phyloP scores from a whole-genome alignment of 306 rosid species.

The Abrus precatorius region DNA sequence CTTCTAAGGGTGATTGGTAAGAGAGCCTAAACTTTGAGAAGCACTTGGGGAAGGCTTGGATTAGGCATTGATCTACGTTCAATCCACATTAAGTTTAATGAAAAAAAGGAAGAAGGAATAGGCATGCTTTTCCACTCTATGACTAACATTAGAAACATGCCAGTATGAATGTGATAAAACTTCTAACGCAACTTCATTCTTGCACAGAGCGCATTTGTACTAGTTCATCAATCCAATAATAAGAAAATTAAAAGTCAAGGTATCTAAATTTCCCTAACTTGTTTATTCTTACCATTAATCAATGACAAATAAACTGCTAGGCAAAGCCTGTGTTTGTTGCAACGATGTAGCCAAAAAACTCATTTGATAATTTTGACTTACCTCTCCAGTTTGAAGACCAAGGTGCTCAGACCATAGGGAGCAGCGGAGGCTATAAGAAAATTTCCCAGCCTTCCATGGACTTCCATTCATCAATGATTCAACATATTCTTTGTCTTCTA shows the following conservation, averaged over 20 bases:
- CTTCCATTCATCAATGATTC: constrained; percentile 86
- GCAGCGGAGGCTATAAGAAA: constrained; percentile 84
- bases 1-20: no score
- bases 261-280: constrained; percentile 10
- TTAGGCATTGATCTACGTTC: not conserved
- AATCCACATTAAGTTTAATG: not conserved
- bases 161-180: not conserved
- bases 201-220: not conserved
- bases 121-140: constrained; percentile 15
- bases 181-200: not conserved
- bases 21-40: no score
- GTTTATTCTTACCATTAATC: constrained; percentile 1
- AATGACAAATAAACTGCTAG: constrained; percentile 3
- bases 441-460: constrained; percentile 93
- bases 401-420: constrained; percentile 98
- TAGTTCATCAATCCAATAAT: constrained; percentile 6
- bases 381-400: constrained; percentile 82
- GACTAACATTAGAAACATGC: not conserved
- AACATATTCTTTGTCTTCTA: constrained; percentile 85
- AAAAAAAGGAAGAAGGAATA: not conserved
- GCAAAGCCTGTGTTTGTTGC: not conserved
- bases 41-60: no score
- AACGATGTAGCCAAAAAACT: not conserved
- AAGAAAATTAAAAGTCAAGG: not conserved
- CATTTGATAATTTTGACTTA: constrained; percentile 47